Conservation (phyloP, 129 eudicot species). For the Flaveria linearis region DNA sequence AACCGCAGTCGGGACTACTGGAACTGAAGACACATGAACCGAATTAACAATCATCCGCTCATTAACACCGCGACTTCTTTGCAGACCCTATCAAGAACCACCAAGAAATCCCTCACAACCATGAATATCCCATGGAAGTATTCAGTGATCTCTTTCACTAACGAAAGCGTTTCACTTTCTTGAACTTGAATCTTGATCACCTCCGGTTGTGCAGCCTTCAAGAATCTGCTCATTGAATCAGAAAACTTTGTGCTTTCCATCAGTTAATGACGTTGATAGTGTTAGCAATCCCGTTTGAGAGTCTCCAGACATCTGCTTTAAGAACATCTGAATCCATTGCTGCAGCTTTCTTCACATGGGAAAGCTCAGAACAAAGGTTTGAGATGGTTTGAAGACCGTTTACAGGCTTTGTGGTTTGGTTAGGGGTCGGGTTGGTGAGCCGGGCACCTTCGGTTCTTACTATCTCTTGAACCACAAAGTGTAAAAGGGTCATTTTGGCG, state of each 20-base stretch:
- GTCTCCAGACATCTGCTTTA: constrained; percentile 63
- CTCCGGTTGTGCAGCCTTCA: constrained; percentile 73
- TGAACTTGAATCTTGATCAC: constrained; percentile 69
- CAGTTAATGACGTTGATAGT: constrained; percentile 48
- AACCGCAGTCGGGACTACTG: no score
- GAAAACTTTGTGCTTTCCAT: constrained; percentile 51
- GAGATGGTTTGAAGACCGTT: constrained; percentile 86
- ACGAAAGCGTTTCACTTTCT: constrained; percentile 64
- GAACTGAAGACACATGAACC: no score
- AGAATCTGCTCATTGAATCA: constrained; percentile 64
- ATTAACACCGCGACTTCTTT: no score
- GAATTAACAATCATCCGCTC: no score
- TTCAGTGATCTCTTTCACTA: constrained; percentile 84
- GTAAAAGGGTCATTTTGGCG: constrained; percentile 88
- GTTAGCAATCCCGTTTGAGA: constrained; percentile 64
- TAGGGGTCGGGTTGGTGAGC: constrained; percentile 39
- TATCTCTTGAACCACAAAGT: no score
- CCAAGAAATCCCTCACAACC: constrained; percentile 87
- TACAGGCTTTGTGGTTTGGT: constrained; percentile 30
- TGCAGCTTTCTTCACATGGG: constrained; percentile 87
- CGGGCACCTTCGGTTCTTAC: constrained; percentile 85
- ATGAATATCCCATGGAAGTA: constrained; percentile 92
- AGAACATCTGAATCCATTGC: constrained; percentile 91
- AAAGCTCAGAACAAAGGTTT: constrained; percentile 63
- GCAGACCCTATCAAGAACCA: constrained; percentile 63